These are phyloP conservation scores for Staphylotrichum longicolle DNA, from an alignment of 495 filamentous ascomycete species.

Conservation along the genomic window DNA sequence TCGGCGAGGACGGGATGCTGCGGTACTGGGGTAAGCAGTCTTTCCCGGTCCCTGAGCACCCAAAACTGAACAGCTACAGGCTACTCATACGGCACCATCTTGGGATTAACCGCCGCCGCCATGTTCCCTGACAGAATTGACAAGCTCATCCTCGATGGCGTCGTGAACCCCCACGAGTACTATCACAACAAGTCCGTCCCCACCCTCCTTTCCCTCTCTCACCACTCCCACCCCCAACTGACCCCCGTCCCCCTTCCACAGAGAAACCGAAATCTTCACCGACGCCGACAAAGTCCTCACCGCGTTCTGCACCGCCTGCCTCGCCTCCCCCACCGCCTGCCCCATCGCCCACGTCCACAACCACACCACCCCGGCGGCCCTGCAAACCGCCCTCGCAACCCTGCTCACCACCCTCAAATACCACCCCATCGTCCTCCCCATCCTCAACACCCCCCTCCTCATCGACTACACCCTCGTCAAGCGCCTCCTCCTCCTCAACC, in stretches of 20 bases:
- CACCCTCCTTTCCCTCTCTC: too few species aligned
- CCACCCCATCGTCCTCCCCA: too few species aligned
- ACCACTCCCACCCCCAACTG: too few species aligned
- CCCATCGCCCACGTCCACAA: too few species aligned
- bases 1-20: slow-evolving; percentile 45
- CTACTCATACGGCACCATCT: slow-evolving; percentile 57
- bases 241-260: too few species aligned
- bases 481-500: too few species aligned
- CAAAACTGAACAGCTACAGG: slow-evolving; percentile 34
- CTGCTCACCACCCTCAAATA: too few species aligned
- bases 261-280: neutral
- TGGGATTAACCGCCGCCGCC: slow-evolving; percentile 50
- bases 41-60: neutral
- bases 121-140: slow-evolving; percentile 43
- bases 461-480: too few species aligned
- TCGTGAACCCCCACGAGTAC: slow-evolving; percentile 38
- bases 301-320: neutral
- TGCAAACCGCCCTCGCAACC: too few species aligned
- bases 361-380: neutral
- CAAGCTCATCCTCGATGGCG: slow-evolving; percentile 37
- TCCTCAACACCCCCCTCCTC: too few species aligned
- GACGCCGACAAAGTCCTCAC: slow-evolving; percentile 13
- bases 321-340: too few species aligned
- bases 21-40: slow-evolving; percentile 45
- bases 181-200: slow-evolving; percentile 17